Evolutionary conservation across 495 filamentous ascomycete genomes (phyloP).

Genomic region (Aspergillus bertholletiae): DNA sequence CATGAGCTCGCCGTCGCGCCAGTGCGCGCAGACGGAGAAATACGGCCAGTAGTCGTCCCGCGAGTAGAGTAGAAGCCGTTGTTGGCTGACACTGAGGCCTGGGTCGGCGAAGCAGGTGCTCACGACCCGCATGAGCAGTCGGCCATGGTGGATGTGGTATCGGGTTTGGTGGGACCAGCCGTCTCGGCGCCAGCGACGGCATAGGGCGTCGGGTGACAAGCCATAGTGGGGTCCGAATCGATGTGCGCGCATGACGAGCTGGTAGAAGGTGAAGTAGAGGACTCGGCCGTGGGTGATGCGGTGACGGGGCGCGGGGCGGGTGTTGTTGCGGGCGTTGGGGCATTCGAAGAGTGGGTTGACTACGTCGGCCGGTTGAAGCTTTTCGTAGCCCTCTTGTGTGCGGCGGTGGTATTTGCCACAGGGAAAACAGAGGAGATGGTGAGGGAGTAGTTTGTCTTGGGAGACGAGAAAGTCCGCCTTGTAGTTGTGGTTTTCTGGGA

Average conservation of each 20-base stretch:
- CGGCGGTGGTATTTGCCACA: constrained; percentile 51
- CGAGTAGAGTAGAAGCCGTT: constrained; percentile 52
- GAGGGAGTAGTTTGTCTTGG: constrained; percentile 43
- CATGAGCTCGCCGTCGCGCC: constrained; percentile 57
- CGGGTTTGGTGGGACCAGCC: constrained; percentile 48
- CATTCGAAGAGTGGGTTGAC: constrained; percentile 53
- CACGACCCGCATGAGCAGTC: constrained; percentile 50
- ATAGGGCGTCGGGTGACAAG: constrained; percentile 35
- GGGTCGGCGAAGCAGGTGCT: constrained; percentile 42
- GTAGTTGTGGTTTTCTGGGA: constrained; percentile 33
- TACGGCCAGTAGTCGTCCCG: constrained; percentile 58
- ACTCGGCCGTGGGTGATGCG: constrained; percentile 50
- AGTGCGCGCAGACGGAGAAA: constrained; percentile 57
- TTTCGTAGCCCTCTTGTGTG: constrained; percentile 45
- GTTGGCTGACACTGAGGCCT: constrained; percentile 36
- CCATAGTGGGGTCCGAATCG: constrained; percentile 43
- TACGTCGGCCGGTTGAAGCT: constrained; percentile 41
- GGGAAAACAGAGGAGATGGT: constrained; percentile 55
- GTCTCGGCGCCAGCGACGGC: constrained; percentile 47
- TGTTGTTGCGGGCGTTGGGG: constrained; percentile 38
- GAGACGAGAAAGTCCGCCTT: constrained; percentile 43
- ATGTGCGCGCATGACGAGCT: constrained; percentile 44
- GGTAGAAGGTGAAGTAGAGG: constrained; percentile 52
- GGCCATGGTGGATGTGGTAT: constrained; percentile 48
- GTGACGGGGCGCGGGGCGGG: constrained; percentile 40